Evolutionary conservation across 2,329 filamentous ascomycete species (phyloP).

Genomic region (Macrophomina phaseolina): DNA sequence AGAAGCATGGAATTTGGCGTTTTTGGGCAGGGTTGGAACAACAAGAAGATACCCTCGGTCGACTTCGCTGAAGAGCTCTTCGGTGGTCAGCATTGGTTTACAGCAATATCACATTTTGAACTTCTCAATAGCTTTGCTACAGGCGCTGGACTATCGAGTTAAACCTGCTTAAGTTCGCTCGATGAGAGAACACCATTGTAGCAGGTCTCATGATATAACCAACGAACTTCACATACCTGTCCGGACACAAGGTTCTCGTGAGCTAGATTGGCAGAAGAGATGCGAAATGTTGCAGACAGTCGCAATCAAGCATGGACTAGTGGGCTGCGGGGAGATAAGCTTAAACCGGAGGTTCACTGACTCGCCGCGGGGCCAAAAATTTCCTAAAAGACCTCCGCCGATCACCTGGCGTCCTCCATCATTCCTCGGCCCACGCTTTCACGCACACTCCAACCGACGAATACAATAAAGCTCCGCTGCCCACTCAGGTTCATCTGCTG

Average conservation of each 20-base stretch:
- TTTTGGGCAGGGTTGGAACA: not conserved
- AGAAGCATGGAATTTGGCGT: not conserved
- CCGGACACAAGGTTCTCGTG: too few relatives aligned
- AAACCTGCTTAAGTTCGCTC: too few relatives aligned
- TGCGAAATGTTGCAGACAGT: not conserved
- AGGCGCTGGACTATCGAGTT: too few relatives aligned
- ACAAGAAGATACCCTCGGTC: conserved; percentile 5
- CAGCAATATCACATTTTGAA: too few relatives aligned
- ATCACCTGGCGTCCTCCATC: not conserved
- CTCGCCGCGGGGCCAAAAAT: conserved; percentile 27
- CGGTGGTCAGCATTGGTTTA: not conserved
- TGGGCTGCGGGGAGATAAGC: conserved; percentile 27
- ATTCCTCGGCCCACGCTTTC: not conserved
- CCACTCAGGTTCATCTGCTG: not conserved
- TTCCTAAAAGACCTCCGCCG: conserved; percentile 14
- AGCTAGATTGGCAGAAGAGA: too few relatives aligned
- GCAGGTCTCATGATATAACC: too few relatives aligned
- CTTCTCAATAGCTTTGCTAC: too few relatives aligned
- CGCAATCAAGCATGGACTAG: conserved; percentile 1
- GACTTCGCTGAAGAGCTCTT: not conserved
- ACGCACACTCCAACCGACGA: not conserved
- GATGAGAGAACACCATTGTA: too few relatives aligned
- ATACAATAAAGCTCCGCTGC: not conserved
- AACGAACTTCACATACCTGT: too few relatives aligned
- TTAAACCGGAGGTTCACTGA: conserved; percentile 24